Conservation (phyloP, 768 basidiomycete genomes). For the Termitomyces sp. region DNA sequence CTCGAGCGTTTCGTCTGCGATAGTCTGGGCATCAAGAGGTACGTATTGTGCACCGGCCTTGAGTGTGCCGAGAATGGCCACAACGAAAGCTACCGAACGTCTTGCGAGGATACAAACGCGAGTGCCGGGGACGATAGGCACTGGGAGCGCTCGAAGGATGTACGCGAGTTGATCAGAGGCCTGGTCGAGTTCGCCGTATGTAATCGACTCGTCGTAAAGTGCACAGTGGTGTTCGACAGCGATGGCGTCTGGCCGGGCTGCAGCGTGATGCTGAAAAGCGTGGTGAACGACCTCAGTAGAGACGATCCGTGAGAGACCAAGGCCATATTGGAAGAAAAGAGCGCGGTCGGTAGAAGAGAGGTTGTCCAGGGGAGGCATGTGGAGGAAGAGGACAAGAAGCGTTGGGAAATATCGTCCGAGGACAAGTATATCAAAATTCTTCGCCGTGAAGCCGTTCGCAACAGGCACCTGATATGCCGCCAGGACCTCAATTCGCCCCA, state of each 20-base stretch:
- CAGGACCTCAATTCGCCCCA: slow-evolving; percentile 1
- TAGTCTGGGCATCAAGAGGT: slow-evolving; percentile 52
- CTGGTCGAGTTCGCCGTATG: slow-evolving; percentile 46
- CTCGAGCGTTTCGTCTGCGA: slow-evolving; percentile 47
- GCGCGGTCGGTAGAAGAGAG: slow-evolving; percentile 31
- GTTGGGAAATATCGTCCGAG: background rate
- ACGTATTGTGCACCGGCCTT: slow-evolving; percentile 58
- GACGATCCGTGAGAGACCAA: slow-evolving; percentile 29
- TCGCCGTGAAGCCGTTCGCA: slow-evolving; percentile 2
- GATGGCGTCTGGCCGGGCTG: slow-evolving; percentile 31
- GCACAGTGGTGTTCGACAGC: slow-evolving; percentile 44
- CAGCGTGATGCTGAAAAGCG: slow-evolving; percentile 46
- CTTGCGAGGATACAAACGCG: slow-evolving; percentile 52
- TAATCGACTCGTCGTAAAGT: slow-evolving; percentile 31
- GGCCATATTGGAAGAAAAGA: slow-evolving; percentile 40
- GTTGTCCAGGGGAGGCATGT: slow-evolving; percentile 9
- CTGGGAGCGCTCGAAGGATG: slow-evolving; percentile 32
- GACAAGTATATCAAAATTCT: slow-evolving; percentile 1
- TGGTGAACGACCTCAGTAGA: slow-evolving; percentile 49
- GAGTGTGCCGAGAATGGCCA: slow-evolving; percentile 48
- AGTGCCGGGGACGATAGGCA: slow-evolving; percentile 36
- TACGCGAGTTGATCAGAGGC: slow-evolving; percentile 41
- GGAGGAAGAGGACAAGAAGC: background rate
- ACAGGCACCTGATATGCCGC: slow-evolving; percentile 6
- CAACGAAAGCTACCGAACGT: slow-evolving; percentile 47